A percentile compares a stretch with the other conserved stretches of the same genome.
These are phyloP conservation scores for Fimicolochytrium jonesii DNA, from an alignment of 192 early-diverging fungal genomes.

Conservation along the genomic window DNA sequence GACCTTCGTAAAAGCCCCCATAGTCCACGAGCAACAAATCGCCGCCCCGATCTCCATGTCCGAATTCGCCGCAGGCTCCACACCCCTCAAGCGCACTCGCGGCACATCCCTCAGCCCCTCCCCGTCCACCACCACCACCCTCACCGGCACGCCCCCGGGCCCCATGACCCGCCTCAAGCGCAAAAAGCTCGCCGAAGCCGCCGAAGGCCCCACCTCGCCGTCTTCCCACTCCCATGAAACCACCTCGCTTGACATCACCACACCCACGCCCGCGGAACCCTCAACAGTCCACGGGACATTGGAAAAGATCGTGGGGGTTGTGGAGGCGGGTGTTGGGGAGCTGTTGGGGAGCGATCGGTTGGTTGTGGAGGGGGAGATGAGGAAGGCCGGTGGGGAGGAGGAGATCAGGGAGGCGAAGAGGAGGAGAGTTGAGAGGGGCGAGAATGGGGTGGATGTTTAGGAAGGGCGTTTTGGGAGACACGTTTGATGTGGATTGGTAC, in stretches of 20 bases:
- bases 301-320: constrained; percentile 21
- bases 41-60: constrained; percentile 22
- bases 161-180: constrained; percentile 24
- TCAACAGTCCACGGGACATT: constrained; percentile 15
- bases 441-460: no score
- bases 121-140: not conserved
- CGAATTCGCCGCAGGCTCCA: constrained; percentile 5
- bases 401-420: constrained; percentile 18
- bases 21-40: constrained; percentile 23
- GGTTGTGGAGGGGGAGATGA: constrained; percentile 17
- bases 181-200: constrained; percentile 22
- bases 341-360: constrained; percentile 20
- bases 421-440: no score
- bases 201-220: not conserved
- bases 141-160: not conserved
- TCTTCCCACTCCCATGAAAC: not conserved
- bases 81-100: no score
- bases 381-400: constrained; percentile 2
- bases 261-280: not conserved
- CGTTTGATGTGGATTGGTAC: no score
- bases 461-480: no score
- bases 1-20: constrained; percentile 27
- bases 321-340: constrained; percentile 22
- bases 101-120: not conserved
- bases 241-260: not conserved